Evolutionary conservation across 768 basidiomycete species (phyloP).

Genomic region (Galerina marginata): DNA sequence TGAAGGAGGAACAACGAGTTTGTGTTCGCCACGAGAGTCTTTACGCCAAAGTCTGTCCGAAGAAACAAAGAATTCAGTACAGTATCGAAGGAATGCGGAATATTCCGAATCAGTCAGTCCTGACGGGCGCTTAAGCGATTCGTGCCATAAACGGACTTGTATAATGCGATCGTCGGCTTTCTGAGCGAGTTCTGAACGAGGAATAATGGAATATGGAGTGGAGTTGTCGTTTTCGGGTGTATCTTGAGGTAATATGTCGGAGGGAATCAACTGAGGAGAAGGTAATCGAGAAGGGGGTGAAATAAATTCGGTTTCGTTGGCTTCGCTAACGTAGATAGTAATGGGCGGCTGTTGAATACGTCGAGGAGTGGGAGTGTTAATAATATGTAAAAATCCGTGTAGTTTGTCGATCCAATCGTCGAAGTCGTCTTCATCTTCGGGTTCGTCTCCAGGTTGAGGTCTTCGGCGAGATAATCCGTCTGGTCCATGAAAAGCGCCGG

Average conservation of each 20-base stretch:
- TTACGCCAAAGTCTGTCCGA: conserved; percentile 25
- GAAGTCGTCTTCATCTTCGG: conserved; percentile 11
- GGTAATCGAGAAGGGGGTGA: background rate
- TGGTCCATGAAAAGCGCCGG: conserved; percentile 14
- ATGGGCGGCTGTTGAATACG: background rate
- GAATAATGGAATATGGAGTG: conserved; percentile 14
- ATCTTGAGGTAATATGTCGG: too few species aligned
- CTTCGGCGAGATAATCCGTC: conserved; percentile 17
- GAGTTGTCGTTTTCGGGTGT: too few species aligned
- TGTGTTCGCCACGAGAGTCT: conserved; percentile 23
- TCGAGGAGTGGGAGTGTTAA: conserved; percentile 9
- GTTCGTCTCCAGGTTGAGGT: conserved; percentile 12
- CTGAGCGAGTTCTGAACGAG: conserved; percentile 4
- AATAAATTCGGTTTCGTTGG: too few species aligned
- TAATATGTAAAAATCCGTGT: conserved; percentile 19
- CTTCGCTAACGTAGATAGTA: background rate
- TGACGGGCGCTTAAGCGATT: conserved; percentile 4
- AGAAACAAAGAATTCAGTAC: conserved; percentile 24
- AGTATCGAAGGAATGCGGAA: conserved; percentile 20
- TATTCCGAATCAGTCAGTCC: conserved; percentile 16
- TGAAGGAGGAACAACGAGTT: conserved; percentile 23
- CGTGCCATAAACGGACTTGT: conserved; percentile 11
- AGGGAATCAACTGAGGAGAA: too few species aligned
- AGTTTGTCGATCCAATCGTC: conserved; percentile 26
- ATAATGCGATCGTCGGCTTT: conserved; percentile 16